Evolutionary conservation across 805 yeast genomes (phyloP).

Genomic region (Cyberlindnera xylosilytica): DNA sequence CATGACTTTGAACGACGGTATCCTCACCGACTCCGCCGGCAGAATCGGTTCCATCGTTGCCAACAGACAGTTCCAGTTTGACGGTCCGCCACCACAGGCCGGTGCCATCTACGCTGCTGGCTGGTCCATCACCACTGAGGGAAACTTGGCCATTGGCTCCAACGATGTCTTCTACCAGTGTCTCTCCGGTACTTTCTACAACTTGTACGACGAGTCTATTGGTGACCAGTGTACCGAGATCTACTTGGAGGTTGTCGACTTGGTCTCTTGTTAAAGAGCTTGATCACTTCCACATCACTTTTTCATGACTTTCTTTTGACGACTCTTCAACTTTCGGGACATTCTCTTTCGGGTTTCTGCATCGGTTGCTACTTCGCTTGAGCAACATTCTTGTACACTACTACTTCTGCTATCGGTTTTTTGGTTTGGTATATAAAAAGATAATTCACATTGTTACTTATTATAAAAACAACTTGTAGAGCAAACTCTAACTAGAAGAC

Average conservation of each 20-base stretch:
- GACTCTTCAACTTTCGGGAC: conserved; percentile 1
- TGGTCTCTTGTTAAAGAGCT: conserved; percentile 32
- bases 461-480: not conserved
- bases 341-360: conserved; percentile 1
- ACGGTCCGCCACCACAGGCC: conserved; percentile 84
- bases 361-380: not conserved
- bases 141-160: conserved; percentile 62
- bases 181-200: conserved; percentile 73
- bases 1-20: conserved; percentile 48
- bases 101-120: conserved; percentile 71
- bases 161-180: conserved; percentile 67
- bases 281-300: not conserved
- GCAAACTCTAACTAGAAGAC: too few species aligned
- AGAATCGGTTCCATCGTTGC: conserved; percentile 80
- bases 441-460: not conserved
- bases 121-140: conserved; percentile 56
- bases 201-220: conserved; percentile 63
- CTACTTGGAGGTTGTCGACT: conserved; percentile 53
- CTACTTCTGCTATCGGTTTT: not conserved
- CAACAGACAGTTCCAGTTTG: conserved; percentile 83
- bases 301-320: conserved; percentile 4
- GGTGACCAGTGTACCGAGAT: conserved; percentile 65
- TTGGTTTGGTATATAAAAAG: conserved; percentile 13
- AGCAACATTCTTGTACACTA: conserved; percentile 6
- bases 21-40: conserved; percentile 56